phyloP scores from a whole-genome alignment of 495 filamentous ascomycete species.

The Jackrogersella minutella region DNA sequence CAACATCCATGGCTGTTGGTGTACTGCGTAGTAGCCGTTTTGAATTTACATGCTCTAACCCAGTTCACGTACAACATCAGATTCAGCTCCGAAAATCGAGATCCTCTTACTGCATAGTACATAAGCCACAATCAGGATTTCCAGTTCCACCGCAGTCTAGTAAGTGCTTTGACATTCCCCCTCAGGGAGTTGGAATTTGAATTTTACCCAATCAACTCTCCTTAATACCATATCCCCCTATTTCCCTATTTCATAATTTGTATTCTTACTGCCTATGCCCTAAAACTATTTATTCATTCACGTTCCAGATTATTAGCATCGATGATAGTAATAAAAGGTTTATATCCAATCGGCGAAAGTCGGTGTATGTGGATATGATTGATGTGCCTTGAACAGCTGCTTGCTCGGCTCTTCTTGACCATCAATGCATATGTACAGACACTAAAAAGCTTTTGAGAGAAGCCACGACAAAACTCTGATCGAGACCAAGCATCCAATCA shows the following conservation, averaged over 20 bases:
- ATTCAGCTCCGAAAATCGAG: conserved; percentile 15
- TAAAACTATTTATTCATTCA: conserved; percentile 8
- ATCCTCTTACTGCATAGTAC: conserved; percentile 1
- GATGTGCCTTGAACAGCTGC: not conserved
- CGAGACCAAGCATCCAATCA: conserved; percentile 25
- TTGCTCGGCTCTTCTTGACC: not conserved
- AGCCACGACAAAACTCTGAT: conserved; percentile 13
- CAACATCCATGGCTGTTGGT: too few relatives aligned
- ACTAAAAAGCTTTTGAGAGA: conserved; percentile 10
- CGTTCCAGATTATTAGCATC: conserved; percentile 5
- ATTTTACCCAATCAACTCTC: conserved; percentile 20
- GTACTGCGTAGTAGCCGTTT: not conserved
- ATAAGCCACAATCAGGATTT: conserved; percentile 21
- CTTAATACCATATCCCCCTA: not conserved
- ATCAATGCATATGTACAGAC: conserved; percentile 5
- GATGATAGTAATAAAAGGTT: not conserved
- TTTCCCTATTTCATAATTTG: not conserved
- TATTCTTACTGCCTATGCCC: not conserved
- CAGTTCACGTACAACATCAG: not conserved
- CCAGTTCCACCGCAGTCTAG: not conserved
- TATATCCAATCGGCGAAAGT: conserved; percentile 19
- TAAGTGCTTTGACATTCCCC: too few relatives aligned
- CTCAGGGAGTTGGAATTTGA: too few relatives aligned
- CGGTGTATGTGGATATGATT: conserved; percentile 14
- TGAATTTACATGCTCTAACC: not conserved